phyloP scores from a whole-genome alignment of 768 basidiomycete species.

The Favolaschia claudopus region DNA sequence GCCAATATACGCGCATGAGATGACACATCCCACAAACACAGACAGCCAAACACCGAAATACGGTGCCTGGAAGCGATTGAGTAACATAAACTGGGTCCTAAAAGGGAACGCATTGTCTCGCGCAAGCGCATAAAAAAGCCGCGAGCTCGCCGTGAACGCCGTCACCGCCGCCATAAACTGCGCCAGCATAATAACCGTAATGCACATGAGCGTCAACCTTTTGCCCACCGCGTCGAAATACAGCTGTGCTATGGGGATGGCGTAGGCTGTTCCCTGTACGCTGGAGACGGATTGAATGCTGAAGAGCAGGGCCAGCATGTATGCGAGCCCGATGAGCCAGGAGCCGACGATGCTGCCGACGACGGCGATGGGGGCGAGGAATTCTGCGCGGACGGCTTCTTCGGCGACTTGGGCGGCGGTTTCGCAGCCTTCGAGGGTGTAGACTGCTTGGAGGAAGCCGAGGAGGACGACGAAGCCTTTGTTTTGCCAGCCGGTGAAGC shows the following conservation, averaged over 20 bases:
- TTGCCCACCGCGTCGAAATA: slow-evolving; percentile 62
- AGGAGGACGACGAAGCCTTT: slow-evolving; percentile 64
- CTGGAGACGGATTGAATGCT: slow-evolving; percentile 59
- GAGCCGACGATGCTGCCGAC: slow-evolving; percentile 64
- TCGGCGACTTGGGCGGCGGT: slow-evolving; percentile 72
- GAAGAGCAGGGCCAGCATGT: slow-evolving; percentile 67
- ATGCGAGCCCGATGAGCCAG: slow-evolving; percentile 62
- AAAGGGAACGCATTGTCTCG: slow-evolving; percentile 60
- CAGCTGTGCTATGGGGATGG: slow-evolving; percentile 68
- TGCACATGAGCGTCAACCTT: slow-evolving; percentile 55
- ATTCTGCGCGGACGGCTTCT: slow-evolving; percentile 61
- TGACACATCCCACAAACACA: slow-evolving; percentile 58
- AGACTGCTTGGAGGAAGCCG: slow-evolving; percentile 66
- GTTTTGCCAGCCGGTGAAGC: slow-evolving; percentile 63
- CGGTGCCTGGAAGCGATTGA: slow-evolving; percentile 62
- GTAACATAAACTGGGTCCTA: slow-evolving; percentile 54
- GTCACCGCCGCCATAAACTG: slow-evolving; percentile 65
- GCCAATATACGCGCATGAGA: slow-evolving; percentile 67
- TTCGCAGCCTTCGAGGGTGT: slow-evolving; percentile 68
- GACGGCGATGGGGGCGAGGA: slow-evolving; percentile 64
- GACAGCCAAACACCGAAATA: slow-evolving; percentile 64
- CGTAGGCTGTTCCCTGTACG: slow-evolving; percentile 57
- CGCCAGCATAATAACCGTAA: slow-evolving; percentile 55
- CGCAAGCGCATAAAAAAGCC: slow-evolving; percentile 64
- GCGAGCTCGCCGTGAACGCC: slow-evolving; percentile 64